Conservation (phyloP, 2,329 filamentous ascomycete genomes). For the Xylaria sp. region DNA sequence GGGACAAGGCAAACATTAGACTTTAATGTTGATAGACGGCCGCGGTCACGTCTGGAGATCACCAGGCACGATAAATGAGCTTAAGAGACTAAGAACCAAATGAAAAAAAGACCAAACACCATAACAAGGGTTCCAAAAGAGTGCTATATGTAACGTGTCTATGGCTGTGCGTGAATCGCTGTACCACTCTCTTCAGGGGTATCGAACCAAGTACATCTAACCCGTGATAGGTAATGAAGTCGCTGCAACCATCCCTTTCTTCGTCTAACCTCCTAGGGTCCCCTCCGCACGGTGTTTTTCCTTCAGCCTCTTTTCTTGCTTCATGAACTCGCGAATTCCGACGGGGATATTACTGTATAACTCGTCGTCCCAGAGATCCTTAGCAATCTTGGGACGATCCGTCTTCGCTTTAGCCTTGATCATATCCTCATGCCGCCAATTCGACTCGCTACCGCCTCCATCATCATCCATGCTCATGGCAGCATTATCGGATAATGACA, state of each 20-base stretch:
- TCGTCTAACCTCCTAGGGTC: conserved; percentile 56
- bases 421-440: conserved; percentile 62
- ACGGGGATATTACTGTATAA: conserved; percentile 86
- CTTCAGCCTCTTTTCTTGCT: conserved; percentile 90
- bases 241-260: conserved; percentile 5
- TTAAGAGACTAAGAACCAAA: not conserved
- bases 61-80: conserved; percentile 13
- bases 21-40: conserved; percentile 31
- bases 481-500: conserved; percentile 12
- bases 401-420: conserved; percentile 44
- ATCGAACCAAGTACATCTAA: conserved; percentile 20
- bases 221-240: conserved; percentile 11
- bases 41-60: conserved; percentile 15
- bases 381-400: conserved; percentile 55
- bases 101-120: conserved; percentile 6
- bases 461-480: conserved; percentile 78
- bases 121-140: not conserved
- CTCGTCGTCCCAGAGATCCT: conserved; percentile 71
- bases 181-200: conserved; percentile 18
- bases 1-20: conserved; percentile 30
- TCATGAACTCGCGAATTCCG: conserved; percentile 97
- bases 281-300: conserved; percentile 73
- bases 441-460: conserved; percentile 77
- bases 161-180: conserved; percentile 10
- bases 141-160: conserved; percentile 6